Percentiles rank a stretch among this genome's conserved stretches.
These are phyloP conservation scores for Verticillium nonalfalfae DNA, from an alignment of 2,329 filamentous ascomycete species.

Conservation along the genomic window DNA sequence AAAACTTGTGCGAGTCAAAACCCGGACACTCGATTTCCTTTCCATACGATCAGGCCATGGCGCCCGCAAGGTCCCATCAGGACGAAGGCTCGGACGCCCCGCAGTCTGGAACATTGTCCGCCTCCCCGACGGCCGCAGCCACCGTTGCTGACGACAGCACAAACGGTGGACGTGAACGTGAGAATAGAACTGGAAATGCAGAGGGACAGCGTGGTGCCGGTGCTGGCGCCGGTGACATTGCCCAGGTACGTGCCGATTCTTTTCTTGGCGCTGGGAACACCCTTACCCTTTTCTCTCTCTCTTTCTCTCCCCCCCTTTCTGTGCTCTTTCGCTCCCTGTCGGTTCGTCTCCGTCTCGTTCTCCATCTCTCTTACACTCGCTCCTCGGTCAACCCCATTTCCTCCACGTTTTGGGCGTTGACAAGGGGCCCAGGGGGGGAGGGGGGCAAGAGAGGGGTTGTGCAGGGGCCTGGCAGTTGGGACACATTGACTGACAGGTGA, in stretches of 20 bases:
- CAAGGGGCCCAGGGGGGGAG: not conserved
- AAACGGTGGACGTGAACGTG: not conserved
- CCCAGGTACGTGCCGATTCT: not conserved
- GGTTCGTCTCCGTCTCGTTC: too few relatives aligned
- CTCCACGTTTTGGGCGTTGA: not conserved
- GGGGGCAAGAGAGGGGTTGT: not conserved
- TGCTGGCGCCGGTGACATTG: not conserved
- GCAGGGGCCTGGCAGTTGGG: not conserved
- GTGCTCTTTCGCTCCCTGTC: too few relatives aligned
- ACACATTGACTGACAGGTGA: constrained; percentile 12
- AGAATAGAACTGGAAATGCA: too few relatives aligned
- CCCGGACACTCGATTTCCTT: not conserved
- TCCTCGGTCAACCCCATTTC: not conserved
- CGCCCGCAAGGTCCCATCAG: not conserved
- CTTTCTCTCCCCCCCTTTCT: too few relatives aligned
- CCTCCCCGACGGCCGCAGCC: not conserved
- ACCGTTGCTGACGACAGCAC: not conserved
- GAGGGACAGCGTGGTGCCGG: not conserved
- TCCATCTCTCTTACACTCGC: not conserved
- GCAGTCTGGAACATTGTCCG: not conserved
- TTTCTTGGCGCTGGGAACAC: not conserved
- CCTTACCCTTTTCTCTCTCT: not conserved
- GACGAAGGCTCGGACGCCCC: not conserved
- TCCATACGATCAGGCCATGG: not conserved
- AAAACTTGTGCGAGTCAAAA: not conserved